These are phyloP conservation scores for Rhododendron williamsianum DNA, from an alignment of 148 eudicot species.

Conservation along the genomic window DNA sequence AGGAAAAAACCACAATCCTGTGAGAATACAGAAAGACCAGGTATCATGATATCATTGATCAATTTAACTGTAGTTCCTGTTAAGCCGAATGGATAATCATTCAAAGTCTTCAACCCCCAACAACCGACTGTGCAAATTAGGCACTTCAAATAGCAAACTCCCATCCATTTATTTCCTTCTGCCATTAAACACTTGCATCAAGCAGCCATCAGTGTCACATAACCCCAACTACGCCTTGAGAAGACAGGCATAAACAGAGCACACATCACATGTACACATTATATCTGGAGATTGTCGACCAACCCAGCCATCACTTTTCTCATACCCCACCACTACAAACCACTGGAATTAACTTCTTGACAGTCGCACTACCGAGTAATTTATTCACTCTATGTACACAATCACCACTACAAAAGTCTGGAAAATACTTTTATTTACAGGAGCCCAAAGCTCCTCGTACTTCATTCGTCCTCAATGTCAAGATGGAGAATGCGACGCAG, in stretches of 20 bases:
- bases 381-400: slow-evolving; percentile 48
- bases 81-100: slow-evolving; percentile 15
- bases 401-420: slow-evolving; percentile 23
- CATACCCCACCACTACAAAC: slow-evolving; percentile 20
- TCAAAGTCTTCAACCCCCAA: slow-evolving; percentile 19
- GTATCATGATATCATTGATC: slow-evolving; percentile 14
- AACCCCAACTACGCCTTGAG: slow-evolving; percentile 18
- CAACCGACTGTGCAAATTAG: slow-evolving; percentile 4
- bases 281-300: slow-evolving; percentile 17
- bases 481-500: slow-evolving; percentile 94
- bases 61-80: slow-evolving; percentile 18
- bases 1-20: slow-evolving; percentile 27
- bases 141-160: slow-evolving; percentile 4
- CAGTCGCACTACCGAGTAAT: slow-evolving; percentile 12
- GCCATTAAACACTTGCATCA: slow-evolving; percentile 14
- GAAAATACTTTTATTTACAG: slow-evolving; percentile 34
- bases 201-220: slow-evolving; percentile 19
- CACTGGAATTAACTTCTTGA: slow-evolving; percentile 22
- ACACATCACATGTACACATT: slow-evolving; percentile 3
- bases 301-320: slow-evolving; percentile 36
- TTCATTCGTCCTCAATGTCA: slow-evolving; percentile 64
- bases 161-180: slow-evolving; percentile 10
- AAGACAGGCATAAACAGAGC: background rate
- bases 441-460: slow-evolving; percentile 22
- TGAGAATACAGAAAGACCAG: slow-evolving; percentile 17